Base-by-base conservation (phyloP, 441 rosid genomes). In the Adansonia rubrostipa region DNA sequence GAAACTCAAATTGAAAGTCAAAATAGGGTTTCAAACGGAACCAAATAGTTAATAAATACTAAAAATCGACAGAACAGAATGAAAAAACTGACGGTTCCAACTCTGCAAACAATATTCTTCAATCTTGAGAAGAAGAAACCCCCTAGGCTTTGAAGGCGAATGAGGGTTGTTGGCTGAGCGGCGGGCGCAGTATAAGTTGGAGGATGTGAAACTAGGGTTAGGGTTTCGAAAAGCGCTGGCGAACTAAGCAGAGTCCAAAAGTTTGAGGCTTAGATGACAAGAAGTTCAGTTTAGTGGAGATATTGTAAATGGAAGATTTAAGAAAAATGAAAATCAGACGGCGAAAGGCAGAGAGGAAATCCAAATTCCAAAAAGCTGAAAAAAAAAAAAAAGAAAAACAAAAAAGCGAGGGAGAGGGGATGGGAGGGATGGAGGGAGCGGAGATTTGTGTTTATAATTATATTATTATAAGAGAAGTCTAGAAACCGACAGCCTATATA, bases 121-220 rank as follows among this genome's bases (percentile, higher is more conserved):
- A 53, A 28, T n/a, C 40, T 28, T 10, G 14, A 24, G 47, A 14
- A 14, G 61, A n/a, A 8, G 73, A 71, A 24, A 17, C 13, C 74
- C 74, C 61, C 42, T 36, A 33, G 33, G 9, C 17, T 72, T 8
- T 10, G 48, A 36, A 72, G 33, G 51, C 33, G 20, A 56, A 72
- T 45, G 40, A 17, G 17, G 64, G 36, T 58, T 56, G 33, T 57
- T 1, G 51, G 3, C 51, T 3, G 17, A 1, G 64, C 36, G 64
- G 50, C 50, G 51, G 76, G 50, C 19, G 33, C 22, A 15, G 47
- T 36, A 45, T 64, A 64, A 3, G 14, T 19, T 20, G 10, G 9
- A 47, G 9, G 45, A 68, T 1, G 56, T 33, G 5, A 47, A 68
- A 56, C 36, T 72, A 72, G 64, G 51, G 64, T 72, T 72, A 72